These are phyloP conservation scores for Tulasnella sp. DNA, from an alignment of 768 basidiomycete species.

Conservation along the genomic window DNA sequence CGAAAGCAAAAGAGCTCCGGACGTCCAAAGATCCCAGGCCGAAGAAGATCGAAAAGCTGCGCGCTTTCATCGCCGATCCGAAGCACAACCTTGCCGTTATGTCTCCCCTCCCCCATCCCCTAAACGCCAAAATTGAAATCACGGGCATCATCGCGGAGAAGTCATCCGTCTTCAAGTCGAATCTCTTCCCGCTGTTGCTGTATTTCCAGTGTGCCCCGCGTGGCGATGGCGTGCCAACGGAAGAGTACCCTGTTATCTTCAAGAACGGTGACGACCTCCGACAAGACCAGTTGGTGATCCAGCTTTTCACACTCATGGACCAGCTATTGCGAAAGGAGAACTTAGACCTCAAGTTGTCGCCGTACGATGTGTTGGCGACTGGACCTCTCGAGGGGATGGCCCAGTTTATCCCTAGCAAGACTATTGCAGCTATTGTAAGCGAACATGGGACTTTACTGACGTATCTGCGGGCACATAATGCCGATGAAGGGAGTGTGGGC, in stretches of 20 bases:
- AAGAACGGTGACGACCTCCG: conserved; percentile 99
- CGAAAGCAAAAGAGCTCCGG: conserved; percentile 75
- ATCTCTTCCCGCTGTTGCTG: conserved; percentile 80
- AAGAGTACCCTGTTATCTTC: conserved; percentile 90
- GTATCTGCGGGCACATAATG: conserved; percentile 73
- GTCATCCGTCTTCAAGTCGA: conserved; percentile 94
- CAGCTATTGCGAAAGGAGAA: conserved; percentile 86
- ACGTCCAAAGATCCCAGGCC: conserved; percentile 85
- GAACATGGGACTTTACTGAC: conserved; percentile 82
- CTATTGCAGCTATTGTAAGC: conserved; percentile 85
- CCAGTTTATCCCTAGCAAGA: conserved; percentile 92
- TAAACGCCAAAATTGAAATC: conserved; percentile 75
- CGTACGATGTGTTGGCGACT: conserved; percentile 89
- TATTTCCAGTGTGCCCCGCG: conserved; percentile 59
- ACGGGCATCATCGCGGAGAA: conserved; percentile 84
- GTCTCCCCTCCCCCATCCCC: conserved; percentile 62
- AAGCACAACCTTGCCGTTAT: conserved; percentile 76
- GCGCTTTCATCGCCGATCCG: conserved; percentile 68
- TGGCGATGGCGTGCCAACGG: conserved; percentile 39
- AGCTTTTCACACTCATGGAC: conserved; percentile 98
- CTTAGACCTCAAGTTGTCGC: conserved; percentile 79
- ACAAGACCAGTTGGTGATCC: conserved; percentile 95
- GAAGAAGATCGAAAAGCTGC: conserved; percentile 95
- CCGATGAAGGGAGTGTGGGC: conserved; percentile 89
- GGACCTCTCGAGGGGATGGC: conserved; percentile 88